Base-by-base conservation (phyloP, 2,329 filamentous ascomycete species). In the Amauroascus verrucosus region DNA sequence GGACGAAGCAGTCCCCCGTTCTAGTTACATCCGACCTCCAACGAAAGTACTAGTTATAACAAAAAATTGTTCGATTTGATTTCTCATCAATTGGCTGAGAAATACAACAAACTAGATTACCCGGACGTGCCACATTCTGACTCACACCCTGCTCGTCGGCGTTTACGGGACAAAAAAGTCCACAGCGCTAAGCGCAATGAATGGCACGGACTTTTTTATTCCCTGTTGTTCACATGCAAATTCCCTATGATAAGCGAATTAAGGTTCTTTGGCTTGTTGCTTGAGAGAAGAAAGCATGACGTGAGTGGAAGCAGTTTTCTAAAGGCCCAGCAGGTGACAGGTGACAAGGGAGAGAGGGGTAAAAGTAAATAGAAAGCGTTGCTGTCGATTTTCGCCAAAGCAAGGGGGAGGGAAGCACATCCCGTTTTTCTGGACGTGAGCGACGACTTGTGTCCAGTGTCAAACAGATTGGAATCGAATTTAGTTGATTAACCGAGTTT, bases 191-290 rank as follows among this genome's bases (percentile, higher is more conserved):
- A 41, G 22, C 41, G 18, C 6, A 16, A 28, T 11, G 44, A 28
- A 47, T n/a, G 16, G 22, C 30, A 16, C 6, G 44, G 8, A 32
- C 14, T 47, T 47, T 32, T 32, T 30, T 9, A 20, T 7, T 3
- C 22, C 22, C 24, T 45, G 22, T 13, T 30, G 22, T 26, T 45
- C 46, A 48, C 46, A 48, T 48, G 46, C 22, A n/a, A 48, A 48
- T 26, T 30, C 28, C 28, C 14, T 33, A 28, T 35, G 46, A 37
- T 37, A 22, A 14, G 30, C 4, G 18, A 18, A 41, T 22, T 41
- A 41, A 24, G 18, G 38, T 24, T 41, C 40, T 20, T 40, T 26
- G 28, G 28, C 24, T 38, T 24, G 5, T 24, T 18, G 4, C 18
- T 9, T 7, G 18, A 24, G 20, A 18, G 18, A 7, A 22, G 18